A percentile compares a stretch with the other conserved stretches of the same genome.
These are phyloP conservation scores for Hamamelis virginiana DNA, from an alignment of 164 flowering plant genomes.

Conservation along the genomic window DNA sequence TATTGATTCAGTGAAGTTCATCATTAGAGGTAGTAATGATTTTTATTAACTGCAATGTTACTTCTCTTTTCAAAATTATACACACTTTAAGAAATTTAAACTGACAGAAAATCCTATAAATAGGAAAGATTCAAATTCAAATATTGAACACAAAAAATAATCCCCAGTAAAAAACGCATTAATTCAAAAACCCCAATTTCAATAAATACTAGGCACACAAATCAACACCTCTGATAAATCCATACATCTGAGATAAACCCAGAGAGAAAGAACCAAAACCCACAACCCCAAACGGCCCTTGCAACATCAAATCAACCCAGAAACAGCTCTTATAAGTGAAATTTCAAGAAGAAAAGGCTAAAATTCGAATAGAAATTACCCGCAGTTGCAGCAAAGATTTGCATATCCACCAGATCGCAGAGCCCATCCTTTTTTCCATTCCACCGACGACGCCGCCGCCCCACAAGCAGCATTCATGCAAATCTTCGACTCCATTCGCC, in stretches of 20 bases:
- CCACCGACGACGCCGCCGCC: slow-evolving; percentile 33
- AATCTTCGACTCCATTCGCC: slow-evolving; percentile 43
- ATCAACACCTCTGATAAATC: too few species aligned
- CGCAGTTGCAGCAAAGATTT: slow-evolving; percentile 61
- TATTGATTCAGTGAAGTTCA: too few species aligned
- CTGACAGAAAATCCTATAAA: neutral
- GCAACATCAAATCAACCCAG: neutral
- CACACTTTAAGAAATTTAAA: too few species aligned
- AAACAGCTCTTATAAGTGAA: neutral
- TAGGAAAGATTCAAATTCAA: neutral
- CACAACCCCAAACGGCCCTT: slow-evolving; percentile 19
- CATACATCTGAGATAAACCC: neutral
- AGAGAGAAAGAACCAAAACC: neutral
- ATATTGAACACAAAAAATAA: neutral
- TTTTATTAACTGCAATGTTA: too few species aligned
- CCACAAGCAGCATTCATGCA: slow-evolving; percentile 61
- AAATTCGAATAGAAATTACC: slow-evolving; percentile 30
- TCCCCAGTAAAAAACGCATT: neutral
- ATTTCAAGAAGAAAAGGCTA: neutral
- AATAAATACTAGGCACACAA: neutral
- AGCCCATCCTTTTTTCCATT: slow-evolving; percentile 66
- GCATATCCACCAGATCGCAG: slow-evolving; percentile 64
- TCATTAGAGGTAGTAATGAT: too few species aligned
- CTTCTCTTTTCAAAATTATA: too few species aligned
- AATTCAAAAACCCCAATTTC: neutral